Percentiles rank a stretch among this genome's conserved stretches.
Evolutionary conservation across 1,284 basidiomycete species (phyloP).

Genomic region (Mixia osmundae): DNA sequence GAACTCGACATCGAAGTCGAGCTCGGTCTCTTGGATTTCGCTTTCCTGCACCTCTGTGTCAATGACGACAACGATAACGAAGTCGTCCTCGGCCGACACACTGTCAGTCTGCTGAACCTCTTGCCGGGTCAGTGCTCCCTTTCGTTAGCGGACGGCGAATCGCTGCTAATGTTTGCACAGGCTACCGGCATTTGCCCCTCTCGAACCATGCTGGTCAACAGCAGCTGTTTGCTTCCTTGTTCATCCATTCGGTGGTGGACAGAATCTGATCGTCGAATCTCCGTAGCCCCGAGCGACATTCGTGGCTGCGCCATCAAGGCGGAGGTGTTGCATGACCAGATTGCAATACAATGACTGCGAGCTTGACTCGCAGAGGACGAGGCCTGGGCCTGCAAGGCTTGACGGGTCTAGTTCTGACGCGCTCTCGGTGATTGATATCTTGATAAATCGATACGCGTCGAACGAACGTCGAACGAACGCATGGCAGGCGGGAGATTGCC

Average conservation of each 20-base stretch:
- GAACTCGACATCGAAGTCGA: slow-evolving; percentile 47
- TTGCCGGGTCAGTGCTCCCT: slow-evolving; percentile 35
- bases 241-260: slow-evolving; percentile 27
- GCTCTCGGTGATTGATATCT: too few relatives aligned
- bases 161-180: slow-evolving; percentile 25
- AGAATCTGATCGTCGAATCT: too few relatives aligned
- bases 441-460: too few relatives aligned
- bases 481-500: too few relatives aligned
- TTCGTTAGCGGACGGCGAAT: background rate
- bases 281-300: too few relatives aligned
- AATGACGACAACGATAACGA: slow-evolving; percentile 33
- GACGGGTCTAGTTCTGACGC: too few relatives aligned
- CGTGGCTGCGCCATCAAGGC: too few relatives aligned
- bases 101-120: slow-evolving; percentile 39
- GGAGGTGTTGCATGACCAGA: too few relatives aligned
- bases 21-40: slow-evolving; percentile 45
- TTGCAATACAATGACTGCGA: too few relatives aligned
- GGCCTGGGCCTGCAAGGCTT: too few relatives aligned
- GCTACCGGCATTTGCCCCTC: slow-evolving; percentile 64
- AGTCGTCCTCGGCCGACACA: slow-evolving; percentile 40
- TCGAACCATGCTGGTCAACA: slow-evolving; percentile 59
- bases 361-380: too few relatives aligned
- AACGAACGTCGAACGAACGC: too few relatives aligned
- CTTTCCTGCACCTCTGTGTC: slow-evolving; percentile 58
- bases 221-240: slow-evolving; percentile 68